Evolutionary conservation across 495 filamentous ascomycete species (phyloP).

Genomic region (Lophium mytilinum): DNA sequence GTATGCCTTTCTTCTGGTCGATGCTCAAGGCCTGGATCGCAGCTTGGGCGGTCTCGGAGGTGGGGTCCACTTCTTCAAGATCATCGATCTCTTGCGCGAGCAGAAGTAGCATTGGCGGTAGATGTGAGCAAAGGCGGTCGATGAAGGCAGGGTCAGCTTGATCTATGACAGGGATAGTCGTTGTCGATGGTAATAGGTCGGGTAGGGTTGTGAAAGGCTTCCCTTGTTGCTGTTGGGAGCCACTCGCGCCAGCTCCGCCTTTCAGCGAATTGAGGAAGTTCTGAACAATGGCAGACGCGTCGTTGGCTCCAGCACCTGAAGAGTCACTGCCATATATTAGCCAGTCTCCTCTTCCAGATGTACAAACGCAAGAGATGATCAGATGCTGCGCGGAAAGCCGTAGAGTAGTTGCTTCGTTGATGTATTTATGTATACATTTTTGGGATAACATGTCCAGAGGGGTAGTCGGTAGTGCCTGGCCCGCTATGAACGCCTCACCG

Average conservation of each 20-base stretch:
- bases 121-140: conserved; percentile 63
- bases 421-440: not conserved
- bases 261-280: conserved; percentile 83
- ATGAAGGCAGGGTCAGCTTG: conserved; percentile 53
- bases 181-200: conserved; percentile 70
- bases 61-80: conserved; percentile 49
- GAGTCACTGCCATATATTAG: conserved; percentile 19
- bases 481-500: conserved; percentile 16
- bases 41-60: conserved; percentile 56
- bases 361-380: conserved; percentile 24
- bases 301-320: conserved; percentile 30
- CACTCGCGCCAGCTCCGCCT: conserved; percentile 40
- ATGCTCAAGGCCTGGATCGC: conserved; percentile 66
- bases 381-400: conserved; percentile 21
- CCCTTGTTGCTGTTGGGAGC: conserved; percentile 40
- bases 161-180: conserved; percentile 70
- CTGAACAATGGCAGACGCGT: conserved; percentile 61
- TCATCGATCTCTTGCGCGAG: conserved; percentile 59
- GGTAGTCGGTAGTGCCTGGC: not conserved
- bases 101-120: conserved; percentile 67
- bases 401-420: not conserved
- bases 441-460: not conserved
- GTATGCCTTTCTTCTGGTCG: conserved; percentile 70
- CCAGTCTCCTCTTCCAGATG: not conserved
- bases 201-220: conserved; percentile 70